Evolutionary conservation across 2,329 filamentous ascomycete species (phyloP), one percentile per base, ranked within the genome.

Genomic region (Penicillium sp.): DNA sequence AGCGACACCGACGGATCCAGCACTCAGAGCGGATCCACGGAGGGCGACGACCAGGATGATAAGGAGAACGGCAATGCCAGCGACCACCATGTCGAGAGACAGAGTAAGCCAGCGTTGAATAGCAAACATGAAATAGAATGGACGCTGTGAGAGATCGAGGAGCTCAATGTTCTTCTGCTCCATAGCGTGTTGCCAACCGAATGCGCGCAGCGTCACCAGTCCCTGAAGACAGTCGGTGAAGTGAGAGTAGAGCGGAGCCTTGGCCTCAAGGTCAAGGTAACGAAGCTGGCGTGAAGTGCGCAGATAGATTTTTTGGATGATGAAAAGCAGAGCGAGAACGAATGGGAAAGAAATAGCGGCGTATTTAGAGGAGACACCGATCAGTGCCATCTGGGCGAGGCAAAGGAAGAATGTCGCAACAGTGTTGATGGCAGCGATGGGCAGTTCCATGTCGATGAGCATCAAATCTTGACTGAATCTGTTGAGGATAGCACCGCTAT

Each of bases 251-350:
- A 86, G 69, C 0, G 83, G 83, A 1, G 80, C 79, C 58, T 87
- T 86, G 1, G 81, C 78, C 64, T 88, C 85, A 1, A 88, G 75
- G 43, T 87, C 84, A 10, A 88, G 67, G 18, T 85, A 75, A 45
- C 84, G 77, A 7, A 88, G 66, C 64, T 87, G 84, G 0, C 83
- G 73, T 0, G 83, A 86, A 0, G 84, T 87, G 0, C 81, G 75
- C 2, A 87, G 74, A 59, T 87, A 87, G 45, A 84, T 77, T 48
- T 75, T 80, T 56, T 86, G 83, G 0, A 86, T 67, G 2, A 73
- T 54, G 50, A 79, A 86, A 1, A 85, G 55, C 0, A 78, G 56
- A 0, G 62, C 67, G 8, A 77, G 55, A 2, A 85, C 61, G 3
- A 81, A 67, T 0, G 83, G 83, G 53, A 85, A 81, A 0, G 74